These are phyloP conservation scores for Coemansia asiatica DNA, from an alignment of 192 early-diverging fungal species.

Conservation along the genomic window DNA sequence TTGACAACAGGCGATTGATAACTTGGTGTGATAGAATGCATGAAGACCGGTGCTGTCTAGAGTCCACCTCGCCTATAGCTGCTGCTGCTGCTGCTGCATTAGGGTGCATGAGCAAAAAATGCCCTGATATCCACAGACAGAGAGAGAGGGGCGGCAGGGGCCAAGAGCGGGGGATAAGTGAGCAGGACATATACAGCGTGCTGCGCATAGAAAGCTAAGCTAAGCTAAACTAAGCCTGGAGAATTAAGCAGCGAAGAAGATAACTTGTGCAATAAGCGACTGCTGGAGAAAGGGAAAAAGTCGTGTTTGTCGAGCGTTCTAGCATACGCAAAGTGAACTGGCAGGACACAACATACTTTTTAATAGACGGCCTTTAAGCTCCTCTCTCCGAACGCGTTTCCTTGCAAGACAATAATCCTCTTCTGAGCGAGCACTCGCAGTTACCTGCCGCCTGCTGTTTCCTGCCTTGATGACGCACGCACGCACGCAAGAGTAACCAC, in stretches of 20 bases:
- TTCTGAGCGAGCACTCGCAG: not conserved
- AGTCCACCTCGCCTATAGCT: not conserved
- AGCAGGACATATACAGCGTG: too few species aligned
- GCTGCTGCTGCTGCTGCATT: conserved; percentile 9
- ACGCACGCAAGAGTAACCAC: too few species aligned
- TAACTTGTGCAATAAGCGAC: not conserved
- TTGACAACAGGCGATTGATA: not conserved
- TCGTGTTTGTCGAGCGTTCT: not conserved
- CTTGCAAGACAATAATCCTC: not conserved
- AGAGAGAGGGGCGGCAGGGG: not conserved
- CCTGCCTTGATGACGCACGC: not conserved
- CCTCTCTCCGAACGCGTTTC: not conserved
- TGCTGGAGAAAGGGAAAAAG: not conserved
- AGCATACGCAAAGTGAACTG: not conserved
- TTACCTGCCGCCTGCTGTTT: too few species aligned
- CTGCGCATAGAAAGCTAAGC: not conserved
- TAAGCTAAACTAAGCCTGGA: too few species aligned
- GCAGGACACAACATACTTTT: not conserved
- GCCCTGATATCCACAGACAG: not conserved
- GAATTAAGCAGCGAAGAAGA: not conserved
- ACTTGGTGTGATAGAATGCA: not conserved
- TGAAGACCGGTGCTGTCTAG: not conserved
- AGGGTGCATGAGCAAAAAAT: not conserved
- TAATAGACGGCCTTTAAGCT: not conserved
- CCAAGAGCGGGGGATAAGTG: not conserved